Percentiles rank a stretch among this genome's conserved stretches.
Evolutionary conservation across 352 stramenopile genomes (phyloP).

Genomic region (Phytopythium delawarense): DNA sequence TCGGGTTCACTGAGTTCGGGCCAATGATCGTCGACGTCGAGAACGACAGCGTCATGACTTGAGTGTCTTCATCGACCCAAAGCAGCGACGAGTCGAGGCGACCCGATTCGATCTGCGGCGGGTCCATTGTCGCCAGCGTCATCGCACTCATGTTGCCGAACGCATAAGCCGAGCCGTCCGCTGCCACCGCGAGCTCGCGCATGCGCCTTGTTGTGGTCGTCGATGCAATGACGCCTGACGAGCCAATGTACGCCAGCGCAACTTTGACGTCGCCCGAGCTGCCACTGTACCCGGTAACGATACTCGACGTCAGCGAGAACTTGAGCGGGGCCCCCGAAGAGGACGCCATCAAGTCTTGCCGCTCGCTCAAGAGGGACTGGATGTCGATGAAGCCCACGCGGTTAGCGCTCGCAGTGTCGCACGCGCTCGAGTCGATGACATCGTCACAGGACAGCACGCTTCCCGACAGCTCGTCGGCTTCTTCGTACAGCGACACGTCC

Average conservation of each 20-base stretch:
- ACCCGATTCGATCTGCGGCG: constrained; percentile 34
- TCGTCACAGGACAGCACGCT: constrained; percentile 44
- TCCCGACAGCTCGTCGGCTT: constrained; percentile 15
- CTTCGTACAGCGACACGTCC: constrained; percentile 37
- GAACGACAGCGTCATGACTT: constrained; percentile 70
- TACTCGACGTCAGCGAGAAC: constrained; percentile 55
- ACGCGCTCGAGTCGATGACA: constrained; percentile 46
- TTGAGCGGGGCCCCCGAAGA: constrained; percentile 42
- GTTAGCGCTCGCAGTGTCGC: constrained; percentile 26
- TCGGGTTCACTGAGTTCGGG: constrained; percentile 48
- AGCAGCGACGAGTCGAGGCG: constrained; percentile 66
- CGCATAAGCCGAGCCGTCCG: constrained; percentile 18
- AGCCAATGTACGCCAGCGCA: constrained; percentile 53
- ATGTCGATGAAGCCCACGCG: constrained; percentile 62
- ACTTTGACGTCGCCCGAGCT: constrained; percentile 42
- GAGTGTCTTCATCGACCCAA: constrained; percentile 67
- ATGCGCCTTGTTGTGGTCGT: constrained; percentile 30
- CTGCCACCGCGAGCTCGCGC: constrained; percentile 38
- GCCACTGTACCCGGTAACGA: constrained; percentile 45
- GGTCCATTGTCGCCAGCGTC: constrained; percentile 55
- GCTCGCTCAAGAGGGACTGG: constrained; percentile 53
- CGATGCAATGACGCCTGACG: constrained; percentile 25
- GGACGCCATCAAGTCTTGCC: constrained; percentile 42
- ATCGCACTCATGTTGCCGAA: constrained; percentile 35
- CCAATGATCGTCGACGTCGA: constrained; percentile 71